A percentile compares a stretch with the other conserved stretches of the same genome.
These are phyloP conservation scores for Friedmanniomyces endolithicus DNA, from an alignment of 495 filamentous ascomycete species.

Conservation along the genomic window DNA sequence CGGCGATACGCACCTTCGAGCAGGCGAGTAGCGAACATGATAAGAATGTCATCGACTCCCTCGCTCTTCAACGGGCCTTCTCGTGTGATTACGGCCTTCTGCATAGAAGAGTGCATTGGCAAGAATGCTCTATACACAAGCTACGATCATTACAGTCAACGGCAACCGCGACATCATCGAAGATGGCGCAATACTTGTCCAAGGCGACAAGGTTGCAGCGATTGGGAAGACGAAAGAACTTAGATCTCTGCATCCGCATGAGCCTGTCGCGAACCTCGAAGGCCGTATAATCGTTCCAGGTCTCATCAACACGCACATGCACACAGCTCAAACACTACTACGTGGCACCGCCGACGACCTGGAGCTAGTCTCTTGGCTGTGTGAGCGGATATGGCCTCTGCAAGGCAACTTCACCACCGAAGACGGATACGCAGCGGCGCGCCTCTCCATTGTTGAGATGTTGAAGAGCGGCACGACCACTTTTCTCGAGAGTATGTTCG, in stretches of 20 bases:
- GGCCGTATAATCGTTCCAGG: conserved; percentile 15
- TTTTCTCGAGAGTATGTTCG: conserved; percentile 20
- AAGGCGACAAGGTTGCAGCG: conserved; percentile 29
- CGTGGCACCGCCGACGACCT: conserved; percentile 15
- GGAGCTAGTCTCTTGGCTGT: conserved; percentile 18
- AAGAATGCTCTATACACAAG: conserved; percentile 20
- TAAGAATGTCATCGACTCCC: no score
- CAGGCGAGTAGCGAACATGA: no score
- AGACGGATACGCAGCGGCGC: conserved; percentile 17
- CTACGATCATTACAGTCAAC: conserved; percentile 40
- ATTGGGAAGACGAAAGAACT: conserved; percentile 33
- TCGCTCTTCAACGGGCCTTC: no score
- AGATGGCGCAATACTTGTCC: conserved; percentile 36
- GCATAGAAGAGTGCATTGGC: background rate
- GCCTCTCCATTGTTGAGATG: conserved; percentile 17
- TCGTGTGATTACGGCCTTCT: background rate
- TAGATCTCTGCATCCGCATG: conserved; percentile 5
- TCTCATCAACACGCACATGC: conserved; percentile 15
- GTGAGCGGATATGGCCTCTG: conserved; percentile 17
- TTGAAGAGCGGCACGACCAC: conserved; percentile 14
- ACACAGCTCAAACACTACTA: conserved; percentile 17
- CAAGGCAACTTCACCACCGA: conserved; percentile 19
- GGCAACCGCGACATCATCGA: conserved; percentile 33
- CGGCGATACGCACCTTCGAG: no score
- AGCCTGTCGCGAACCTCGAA: conserved; percentile 1